phyloP scores from a whole-genome alignment of 345 rosid genomes.

The Dipteronia sinensis region DNA sequence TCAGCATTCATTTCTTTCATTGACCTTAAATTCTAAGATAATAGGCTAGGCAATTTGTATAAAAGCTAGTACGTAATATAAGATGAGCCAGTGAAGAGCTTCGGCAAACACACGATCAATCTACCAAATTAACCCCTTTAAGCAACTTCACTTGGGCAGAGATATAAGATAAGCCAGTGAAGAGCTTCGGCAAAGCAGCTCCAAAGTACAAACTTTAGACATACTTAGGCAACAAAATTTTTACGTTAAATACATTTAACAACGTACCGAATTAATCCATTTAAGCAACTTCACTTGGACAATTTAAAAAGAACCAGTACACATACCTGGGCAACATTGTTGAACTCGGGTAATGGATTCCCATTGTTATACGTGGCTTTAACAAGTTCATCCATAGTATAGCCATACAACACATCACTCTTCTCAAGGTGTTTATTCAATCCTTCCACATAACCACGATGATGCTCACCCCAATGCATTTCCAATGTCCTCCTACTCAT shows the following conservation, averaged over 20 bases:
- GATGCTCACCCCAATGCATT: conserved; percentile 82
- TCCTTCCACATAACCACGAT: conserved; percentile 62
- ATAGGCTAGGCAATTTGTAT: background rate
- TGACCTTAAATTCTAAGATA: background rate
- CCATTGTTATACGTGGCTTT: conserved; percentile 82
- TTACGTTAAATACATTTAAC: too few relatives aligned
- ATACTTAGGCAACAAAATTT: too few relatives aligned
- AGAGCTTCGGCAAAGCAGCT: conserved; percentile 1
- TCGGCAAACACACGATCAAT: background rate
- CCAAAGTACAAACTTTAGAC: background rate
- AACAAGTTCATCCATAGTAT: conserved; percentile 86
- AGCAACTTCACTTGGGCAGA: background rate
- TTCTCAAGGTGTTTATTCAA: conserved; percentile 69
- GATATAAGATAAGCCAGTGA: background rate
- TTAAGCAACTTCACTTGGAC: too few relatives aligned
- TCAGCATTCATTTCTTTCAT: background rate
- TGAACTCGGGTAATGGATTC: conserved; percentile 79
- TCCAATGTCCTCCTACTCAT: conserved; percentile 75
- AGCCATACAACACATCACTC: conserved; percentile 66
- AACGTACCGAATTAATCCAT: too few relatives aligned
- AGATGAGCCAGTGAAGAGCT: background rate
- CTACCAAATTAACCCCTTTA: background rate
- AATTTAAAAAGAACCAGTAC: too few relatives aligned
- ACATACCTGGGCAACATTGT: conserved; percentile 79
- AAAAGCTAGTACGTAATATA: background rate